Evolutionary conservation across 352 stramenopile species (phyloP), one percentile per base, ranked within the genome.

Genomic region (Phytophthora podocarpi): DNA sequence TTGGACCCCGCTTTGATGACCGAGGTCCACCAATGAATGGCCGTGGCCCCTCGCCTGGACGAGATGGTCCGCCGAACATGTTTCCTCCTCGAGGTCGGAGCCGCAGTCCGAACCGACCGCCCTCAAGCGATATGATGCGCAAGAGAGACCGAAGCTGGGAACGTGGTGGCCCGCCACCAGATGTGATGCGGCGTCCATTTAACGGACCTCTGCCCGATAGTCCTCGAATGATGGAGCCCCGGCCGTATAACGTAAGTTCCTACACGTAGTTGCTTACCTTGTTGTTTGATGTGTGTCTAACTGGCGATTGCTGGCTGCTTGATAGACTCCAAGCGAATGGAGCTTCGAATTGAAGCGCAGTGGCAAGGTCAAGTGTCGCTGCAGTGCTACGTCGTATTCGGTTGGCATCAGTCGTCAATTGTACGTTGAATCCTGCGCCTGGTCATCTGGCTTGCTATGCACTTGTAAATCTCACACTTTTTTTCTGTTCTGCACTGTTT

Each of bases 111-210:
- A 71, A 68, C 3, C 72, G 68, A 8, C 72, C 64, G 30, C 51
- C 50, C 20, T 65, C 67, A 23, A 45, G 35, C 11, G 59, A 66
- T 8, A 70, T 70, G 47, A 76, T 76, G 63, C 65, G 53, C 48
- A 78, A 80, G 35, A 68, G 71, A 58, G 67, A 74, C 59, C 67
- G 71, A 43, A 80, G 71, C 35, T 80, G 71, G 71, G 71, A 80
- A 4, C 71, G 71, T 26, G 63, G 58, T 11, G 62, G 59, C 1
- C 71, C 59, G 13, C 55, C 59, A 18, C 43, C 56, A 30, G 49
- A 64, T 24, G 59, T 67, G 56, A 64, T 67, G 62, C 40, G 20
- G 8, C 64, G 49, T 20, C 64, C 53, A 24, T 63, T 65, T 46
- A 66, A 64, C 21, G 63, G 63, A 16, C 27, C 59, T 47, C 30